phyloP scores from a whole-genome alignment of 1,139 yeast species.

The Candida pseudoviswanathii region DNA sequence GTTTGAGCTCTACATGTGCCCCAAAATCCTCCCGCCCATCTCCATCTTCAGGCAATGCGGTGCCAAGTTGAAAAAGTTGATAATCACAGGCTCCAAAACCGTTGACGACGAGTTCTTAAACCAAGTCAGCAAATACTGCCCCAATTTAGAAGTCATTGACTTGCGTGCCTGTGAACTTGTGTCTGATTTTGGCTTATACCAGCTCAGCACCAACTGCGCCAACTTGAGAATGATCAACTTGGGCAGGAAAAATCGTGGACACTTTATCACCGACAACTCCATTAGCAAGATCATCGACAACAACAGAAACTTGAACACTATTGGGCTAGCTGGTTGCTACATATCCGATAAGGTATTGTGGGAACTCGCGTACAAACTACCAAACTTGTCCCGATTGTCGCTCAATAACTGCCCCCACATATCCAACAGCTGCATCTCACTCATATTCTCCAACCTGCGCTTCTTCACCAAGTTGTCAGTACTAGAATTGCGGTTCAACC shows the following conservation, averaged over 20 bases:
- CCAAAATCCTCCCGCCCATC: constrained; percentile 60
- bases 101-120: constrained; percentile 64
- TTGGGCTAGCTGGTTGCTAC: constrained; percentile 89
- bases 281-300: constrained; percentile 58
- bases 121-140: constrained; percentile 55
- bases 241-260: constrained; percentile 76
- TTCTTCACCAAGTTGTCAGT: constrained; percentile 68
- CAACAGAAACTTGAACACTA: constrained; percentile 58
- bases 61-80: constrained; percentile 52
- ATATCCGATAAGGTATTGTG: constrained; percentile 76
- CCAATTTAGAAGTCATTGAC: constrained; percentile 66
- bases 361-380: constrained; percentile 68
- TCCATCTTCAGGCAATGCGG: constrained; percentile 39
- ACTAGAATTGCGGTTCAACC: constrained; percentile 71
- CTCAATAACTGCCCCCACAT: constrained; percentile 72
- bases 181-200: constrained; percentile 72
- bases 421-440: constrained; percentile 68
- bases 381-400: constrained; percentile 67
- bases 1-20: constrained; percentile 86
- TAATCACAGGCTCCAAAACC: constrained; percentile 73
- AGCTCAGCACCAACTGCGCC: constrained; percentile 62
- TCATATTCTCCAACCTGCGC: constrained; percentile 36
- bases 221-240: constrained; percentile 63
- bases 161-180: constrained; percentile 83
- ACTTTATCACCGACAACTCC: constrained; percentile 70